Conservation (phyloP, 2,329 filamentous ascomycete species). For the Cylindrodendrum hubeiense region DNA sequence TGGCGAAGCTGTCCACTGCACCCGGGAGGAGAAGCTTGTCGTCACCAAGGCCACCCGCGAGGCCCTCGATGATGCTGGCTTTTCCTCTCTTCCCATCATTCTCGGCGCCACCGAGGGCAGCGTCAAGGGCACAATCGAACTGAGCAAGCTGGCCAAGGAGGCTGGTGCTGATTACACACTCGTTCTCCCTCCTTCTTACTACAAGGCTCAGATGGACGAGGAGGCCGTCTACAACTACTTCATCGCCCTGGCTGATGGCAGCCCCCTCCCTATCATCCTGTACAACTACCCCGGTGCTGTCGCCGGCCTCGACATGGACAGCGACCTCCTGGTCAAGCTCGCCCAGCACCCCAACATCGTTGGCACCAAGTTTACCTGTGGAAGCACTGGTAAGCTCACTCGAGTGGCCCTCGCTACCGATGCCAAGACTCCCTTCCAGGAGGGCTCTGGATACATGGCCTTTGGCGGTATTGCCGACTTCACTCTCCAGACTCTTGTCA, state of each 20-base stretch:
- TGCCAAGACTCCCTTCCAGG: conserved; percentile 73
- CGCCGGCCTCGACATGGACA: conserved; percentile 89
- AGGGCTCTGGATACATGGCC: conserved; percentile 81
- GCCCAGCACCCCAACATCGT: conserved; percentile 86
- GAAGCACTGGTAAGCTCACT: conserved; percentile 90
- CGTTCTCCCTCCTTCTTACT: conserved; percentile 86
- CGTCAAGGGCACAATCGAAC: conserved; percentile 82
- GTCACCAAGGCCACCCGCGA: conserved; percentile 84
- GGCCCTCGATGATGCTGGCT: conserved; percentile 85
- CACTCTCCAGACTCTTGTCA: conserved; percentile 83
- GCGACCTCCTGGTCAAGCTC: conserved; percentile 84
- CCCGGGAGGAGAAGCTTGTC: conserved; percentile 79
- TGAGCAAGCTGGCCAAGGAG: conserved; percentile 74
- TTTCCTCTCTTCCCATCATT: conserved; percentile 81
- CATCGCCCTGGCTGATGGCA: conserved; percentile 79
- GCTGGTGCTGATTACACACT: conserved; percentile 86
- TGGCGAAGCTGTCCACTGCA: conserved; percentile 89
- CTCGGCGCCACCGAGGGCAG: conserved; percentile 86
- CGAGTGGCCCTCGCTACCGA: conserved; percentile 80
- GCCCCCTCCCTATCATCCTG: conserved; percentile 82
- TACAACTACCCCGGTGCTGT: conserved; percentile 95
- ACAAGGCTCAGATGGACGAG: conserved; percentile 81
- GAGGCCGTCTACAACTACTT: conserved; percentile 80
- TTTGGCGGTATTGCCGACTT: conserved; percentile 92
- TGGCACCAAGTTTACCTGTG: conserved; percentile 93